Conservation (phyloP, 208 protist species). For the Phytomonas serpens region DNA sequence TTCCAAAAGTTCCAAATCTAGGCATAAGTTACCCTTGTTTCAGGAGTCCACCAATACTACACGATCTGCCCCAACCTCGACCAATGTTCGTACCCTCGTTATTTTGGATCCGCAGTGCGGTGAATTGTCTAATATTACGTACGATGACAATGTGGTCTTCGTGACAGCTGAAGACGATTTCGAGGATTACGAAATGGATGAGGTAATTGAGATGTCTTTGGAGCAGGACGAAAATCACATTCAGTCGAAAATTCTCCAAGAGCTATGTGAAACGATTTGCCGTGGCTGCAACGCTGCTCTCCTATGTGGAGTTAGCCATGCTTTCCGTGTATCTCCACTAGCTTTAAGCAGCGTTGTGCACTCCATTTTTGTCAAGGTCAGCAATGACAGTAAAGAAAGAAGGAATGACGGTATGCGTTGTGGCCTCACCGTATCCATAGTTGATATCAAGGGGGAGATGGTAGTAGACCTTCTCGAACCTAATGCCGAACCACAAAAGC, state of each 20-base stretch:
- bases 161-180: slow-evolving; percentile 60
- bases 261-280: slow-evolving; percentile 49
- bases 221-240: slow-evolving; percentile 17
- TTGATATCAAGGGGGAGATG: slow-evolving; percentile 53
- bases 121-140: slow-evolving; percentile 56
- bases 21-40: background rate
- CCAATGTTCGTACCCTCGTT: slow-evolving; percentile 63
- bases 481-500: slow-evolving; percentile 32
- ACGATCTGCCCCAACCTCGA: slow-evolving; percentile 20
- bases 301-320: slow-evolving; percentile 54
- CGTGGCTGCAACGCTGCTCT: slow-evolving; percentile 65
- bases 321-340: slow-evolving; percentile 30
- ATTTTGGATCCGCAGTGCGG: slow-evolving; percentile 50
- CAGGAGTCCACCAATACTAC: background rate
- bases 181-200: slow-evolving; percentile 75
- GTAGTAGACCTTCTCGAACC: slow-evolving; percentile 46
- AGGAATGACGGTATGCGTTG: slow-evolving; percentile 11
- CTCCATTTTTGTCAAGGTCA: slow-evolving; percentile 36
- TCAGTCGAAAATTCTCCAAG: slow-evolving; percentile 35
- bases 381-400: slow-evolving; percentile 13
- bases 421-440: slow-evolving; percentile 51
- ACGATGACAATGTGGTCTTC: slow-evolving; percentile 54
- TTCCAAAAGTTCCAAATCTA: background rate
- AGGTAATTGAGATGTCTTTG: slow-evolving; percentile 41
- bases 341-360: slow-evolving; percentile 56